Evolutionary conservation across 1,139 yeast genomes (phyloP).

Genomic region (Torulaspora pretoriensis): DNA sequence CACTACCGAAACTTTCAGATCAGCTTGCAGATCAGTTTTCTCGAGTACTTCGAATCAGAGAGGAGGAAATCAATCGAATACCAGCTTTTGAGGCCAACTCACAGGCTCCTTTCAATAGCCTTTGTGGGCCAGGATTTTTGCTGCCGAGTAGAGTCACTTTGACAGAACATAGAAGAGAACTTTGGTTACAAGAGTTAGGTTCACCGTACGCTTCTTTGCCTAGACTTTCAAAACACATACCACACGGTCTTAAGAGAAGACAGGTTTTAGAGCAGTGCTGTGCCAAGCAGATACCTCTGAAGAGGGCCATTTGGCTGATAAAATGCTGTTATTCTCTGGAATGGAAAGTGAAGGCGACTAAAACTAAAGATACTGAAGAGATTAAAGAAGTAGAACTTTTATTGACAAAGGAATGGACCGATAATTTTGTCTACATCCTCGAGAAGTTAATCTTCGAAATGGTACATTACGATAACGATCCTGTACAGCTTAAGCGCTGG

Average conservation of each 20-base stretch:
- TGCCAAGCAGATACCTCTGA: slow-evolving; percentile 59
- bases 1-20: slow-evolving; percentile 48
- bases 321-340: slow-evolving; percentile 84
- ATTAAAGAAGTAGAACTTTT: slow-evolving; percentile 44
- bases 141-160: slow-evolving; percentile 61
- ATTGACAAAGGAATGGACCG: slow-evolving; percentile 88
- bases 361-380: slow-evolving; percentile 35
- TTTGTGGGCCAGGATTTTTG: slow-evolving; percentile 34
- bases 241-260: slow-evolving; percentile 82
- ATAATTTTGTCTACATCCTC: slow-evolving; percentile 28
- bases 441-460: slow-evolving; percentile 34
- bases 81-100: slow-evolving; percentile 33
- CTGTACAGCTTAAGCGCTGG: slow-evolving; percentile 41
- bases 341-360: slow-evolving; percentile 60
- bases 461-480: slow-evolving; percentile 31
- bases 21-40: slow-evolving; percentile 61
- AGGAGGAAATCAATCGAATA: slow-evolving; percentile 64
- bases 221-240: slow-evolving; percentile 72
- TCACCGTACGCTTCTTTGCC: slow-evolving; percentile 60
- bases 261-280: slow-evolving; percentile 69
- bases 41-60: slow-evolving; percentile 62
- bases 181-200: slow-evolving; percentile 80
- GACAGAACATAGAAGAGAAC: slow-evolving; percentile 78
- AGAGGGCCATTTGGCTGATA: slow-evolving; percentile 85
- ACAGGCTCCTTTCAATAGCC: slow-evolving; percentile 17